Percentiles rank a stretch among this genome's conserved stretches.
Evolutionary conservation across 345 rosid genomes (phyloP).

Genomic region (Populus nigra): DNA sequence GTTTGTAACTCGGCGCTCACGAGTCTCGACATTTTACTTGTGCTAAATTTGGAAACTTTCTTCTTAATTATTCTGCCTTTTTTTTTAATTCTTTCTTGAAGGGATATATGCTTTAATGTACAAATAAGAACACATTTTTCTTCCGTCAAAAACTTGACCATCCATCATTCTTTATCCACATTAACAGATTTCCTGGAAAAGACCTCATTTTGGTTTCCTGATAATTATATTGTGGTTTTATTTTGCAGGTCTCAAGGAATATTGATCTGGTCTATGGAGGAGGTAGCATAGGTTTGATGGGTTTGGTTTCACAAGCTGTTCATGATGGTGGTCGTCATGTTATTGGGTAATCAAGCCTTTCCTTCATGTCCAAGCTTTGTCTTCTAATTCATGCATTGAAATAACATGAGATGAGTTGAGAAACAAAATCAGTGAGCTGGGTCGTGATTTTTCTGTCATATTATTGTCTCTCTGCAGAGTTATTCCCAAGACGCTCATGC

Average conservation of each 20-base stretch:
- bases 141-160: background rate
- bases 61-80: background rate
- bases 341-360: constrained; percentile 64
- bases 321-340: constrained; percentile 99
- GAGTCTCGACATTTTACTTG: constrained; percentile 12
- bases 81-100: background rate
- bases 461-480: constrained; percentile 81
- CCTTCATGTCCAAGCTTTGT: background rate
- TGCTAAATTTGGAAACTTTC: background rate
- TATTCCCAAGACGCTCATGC: constrained; percentile 99
- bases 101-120: constrained; percentile 9
- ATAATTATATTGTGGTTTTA: constrained; percentile 11
- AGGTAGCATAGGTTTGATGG: constrained; percentile 99
- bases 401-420: constrained; percentile 10
- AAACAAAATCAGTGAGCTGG: constrained; percentile 31
- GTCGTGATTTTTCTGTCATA: constrained; percentile 33
- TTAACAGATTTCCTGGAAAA: constrained; percentile 3
- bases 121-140: constrained; percentile 12
- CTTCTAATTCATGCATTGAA: background rate
- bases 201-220: background rate
- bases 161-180: constrained; percentile 6
- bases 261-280: constrained; percentile 99
- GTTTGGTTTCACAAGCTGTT: constrained; percentile 97
- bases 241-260: constrained; percentile 83
- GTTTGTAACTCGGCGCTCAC: constrained; percentile 18